phyloP scores from a whole-genome alignment of 202 grass and related monocot species.

The Zizania palustris region DNA sequence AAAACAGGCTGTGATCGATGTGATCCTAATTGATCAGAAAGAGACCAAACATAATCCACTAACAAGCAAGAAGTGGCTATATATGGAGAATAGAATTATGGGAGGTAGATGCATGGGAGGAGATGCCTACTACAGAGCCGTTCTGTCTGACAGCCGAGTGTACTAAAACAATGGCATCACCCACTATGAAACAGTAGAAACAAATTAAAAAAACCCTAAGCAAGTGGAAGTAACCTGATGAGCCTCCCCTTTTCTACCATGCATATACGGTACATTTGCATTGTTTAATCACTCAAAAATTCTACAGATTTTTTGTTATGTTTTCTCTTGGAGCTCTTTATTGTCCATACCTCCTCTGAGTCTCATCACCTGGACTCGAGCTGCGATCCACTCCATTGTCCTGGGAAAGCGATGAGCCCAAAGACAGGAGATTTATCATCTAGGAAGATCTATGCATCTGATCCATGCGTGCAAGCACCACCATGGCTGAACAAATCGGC shows the following conservation, averaged over 20 bases:
- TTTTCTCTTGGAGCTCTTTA: conserved; percentile 31
- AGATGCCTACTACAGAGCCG: conserved; percentile 34
- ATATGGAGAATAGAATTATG: background rate
- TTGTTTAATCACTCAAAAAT: no score
- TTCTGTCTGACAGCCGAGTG: conserved; percentile 47
- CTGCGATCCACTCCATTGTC: conserved; percentile 33
- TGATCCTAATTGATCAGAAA: conserved; percentile 22
- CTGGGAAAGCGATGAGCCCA: conserved; percentile 16
- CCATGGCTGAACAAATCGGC: background rate
- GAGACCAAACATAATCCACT: conserved; percentile 35
- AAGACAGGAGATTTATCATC: background rate
- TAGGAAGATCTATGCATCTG: conserved; percentile 41
- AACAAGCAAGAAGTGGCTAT: conserved; percentile 21
- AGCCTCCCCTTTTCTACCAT: background rate
- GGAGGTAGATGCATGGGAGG: conserved; percentile 27
- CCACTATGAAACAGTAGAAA: conserved; percentile 43
- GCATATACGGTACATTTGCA: background rate
- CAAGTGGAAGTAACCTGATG: background rate
- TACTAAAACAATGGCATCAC: conserved; percentile 17
- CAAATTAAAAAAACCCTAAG: conserved; percentile 2
- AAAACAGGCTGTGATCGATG: conserved; percentile 33
- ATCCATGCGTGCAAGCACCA: conserved; percentile 38
- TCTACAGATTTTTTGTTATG: background rate
- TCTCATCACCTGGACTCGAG: conserved; percentile 8
- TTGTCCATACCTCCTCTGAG: conserved; percentile 43